These are phyloP conservation scores for Neonectria sp. DNA, from an alignment of 2,329 filamentous ascomycete genomes.

Conservation along the genomic window DNA sequence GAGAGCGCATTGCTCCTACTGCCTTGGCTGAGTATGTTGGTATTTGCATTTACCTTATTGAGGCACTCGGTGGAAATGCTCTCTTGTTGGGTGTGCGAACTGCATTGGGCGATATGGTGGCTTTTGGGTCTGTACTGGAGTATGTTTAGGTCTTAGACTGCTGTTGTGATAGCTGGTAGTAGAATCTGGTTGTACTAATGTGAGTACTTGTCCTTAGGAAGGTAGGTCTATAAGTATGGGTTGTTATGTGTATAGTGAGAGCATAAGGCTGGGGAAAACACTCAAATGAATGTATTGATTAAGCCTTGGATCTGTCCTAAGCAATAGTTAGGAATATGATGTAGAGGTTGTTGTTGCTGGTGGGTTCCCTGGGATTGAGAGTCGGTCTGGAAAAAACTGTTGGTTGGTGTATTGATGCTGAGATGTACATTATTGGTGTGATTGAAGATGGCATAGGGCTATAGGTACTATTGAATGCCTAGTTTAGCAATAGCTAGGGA, in stretches of 20 bases:
- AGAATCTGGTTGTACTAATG: constrained; percentile 9
- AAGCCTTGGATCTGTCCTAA: no score
- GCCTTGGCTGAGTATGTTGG: constrained; percentile 10
- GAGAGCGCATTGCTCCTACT: constrained; percentile 12
- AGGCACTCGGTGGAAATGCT: constrained; percentile 10
- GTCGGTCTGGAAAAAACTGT: constrained; percentile 2
- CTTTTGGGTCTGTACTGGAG: constrained; percentile 21
- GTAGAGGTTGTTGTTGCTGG: neutral
- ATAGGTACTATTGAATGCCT: constrained; percentile 13
- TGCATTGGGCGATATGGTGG: constrained; percentile 10
- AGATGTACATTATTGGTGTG: constrained; percentile 12
- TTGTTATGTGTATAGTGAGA: neutral
- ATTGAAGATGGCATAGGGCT: constrained; percentile 19
- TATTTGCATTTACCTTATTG: neutral
- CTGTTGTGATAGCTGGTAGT: constrained; percentile 7
- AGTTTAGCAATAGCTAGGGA: constrained; percentile 9
- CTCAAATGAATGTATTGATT: constrained; percentile 8
- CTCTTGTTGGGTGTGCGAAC: constrained; percentile 8
- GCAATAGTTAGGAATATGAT: constrained; percentile 13
- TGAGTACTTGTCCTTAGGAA: neutral
- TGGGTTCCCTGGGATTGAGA: neutral
- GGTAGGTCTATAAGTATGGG: neutral
- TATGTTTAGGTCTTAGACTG: constrained; percentile 10
- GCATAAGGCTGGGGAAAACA: constrained; percentile 12
- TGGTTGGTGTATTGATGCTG: constrained; percentile 10